A percentile compares a stretch with the other conserved stretches of the same genome.
phyloP scores from a whole-genome alignment of 169 alveolate species.

The Babesia bigemina region DNA sequence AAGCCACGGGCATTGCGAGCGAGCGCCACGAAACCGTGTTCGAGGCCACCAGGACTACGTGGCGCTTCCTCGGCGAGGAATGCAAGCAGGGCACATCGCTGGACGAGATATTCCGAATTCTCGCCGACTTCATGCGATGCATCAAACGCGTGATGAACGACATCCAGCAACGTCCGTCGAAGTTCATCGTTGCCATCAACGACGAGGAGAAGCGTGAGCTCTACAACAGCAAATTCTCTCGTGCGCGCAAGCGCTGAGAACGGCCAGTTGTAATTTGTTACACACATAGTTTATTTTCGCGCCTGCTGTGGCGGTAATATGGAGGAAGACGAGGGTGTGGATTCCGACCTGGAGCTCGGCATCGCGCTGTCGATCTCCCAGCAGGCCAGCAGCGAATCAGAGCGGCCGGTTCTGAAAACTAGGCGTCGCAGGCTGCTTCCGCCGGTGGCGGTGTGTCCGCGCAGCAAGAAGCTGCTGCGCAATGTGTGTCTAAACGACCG shows the following conservation, averaged over 20 bases:
- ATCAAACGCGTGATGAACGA: constrained; percentile 43
- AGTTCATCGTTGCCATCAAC: constrained; percentile 56
- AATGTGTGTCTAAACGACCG: constrained; percentile 16
- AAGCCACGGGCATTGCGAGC: constrained; percentile 19
- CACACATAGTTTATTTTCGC: neutral
- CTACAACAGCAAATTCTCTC: constrained; percentile 30
- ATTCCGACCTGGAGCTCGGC: constrained; percentile 44
- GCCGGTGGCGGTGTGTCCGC: constrained; percentile 11
- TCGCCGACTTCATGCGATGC: constrained; percentile 56
- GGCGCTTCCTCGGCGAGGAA: constrained; percentile 69
- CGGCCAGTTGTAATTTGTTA: neutral
- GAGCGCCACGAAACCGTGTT: constrained; percentile 20
- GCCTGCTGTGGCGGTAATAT: constrained; percentile 6
- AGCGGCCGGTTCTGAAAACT: neutral
- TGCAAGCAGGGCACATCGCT: constrained; percentile 35
- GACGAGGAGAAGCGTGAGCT: constrained; percentile 42
- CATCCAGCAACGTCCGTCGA: constrained; percentile 48
- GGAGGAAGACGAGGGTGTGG: constrained; percentile 16
- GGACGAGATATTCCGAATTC: constrained; percentile 61
- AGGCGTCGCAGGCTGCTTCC: constrained; percentile 26
- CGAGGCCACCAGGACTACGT: constrained; percentile 13
- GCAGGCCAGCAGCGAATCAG: neutral
- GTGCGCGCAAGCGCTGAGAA: constrained; percentile 20
- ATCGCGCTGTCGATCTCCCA: constrained; percentile 32
- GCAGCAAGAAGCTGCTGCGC: constrained; percentile 34